phyloP scores from a whole-genome alignment of 1,284 basidiomycete species.

The Phlebopus sp. region DNA sequence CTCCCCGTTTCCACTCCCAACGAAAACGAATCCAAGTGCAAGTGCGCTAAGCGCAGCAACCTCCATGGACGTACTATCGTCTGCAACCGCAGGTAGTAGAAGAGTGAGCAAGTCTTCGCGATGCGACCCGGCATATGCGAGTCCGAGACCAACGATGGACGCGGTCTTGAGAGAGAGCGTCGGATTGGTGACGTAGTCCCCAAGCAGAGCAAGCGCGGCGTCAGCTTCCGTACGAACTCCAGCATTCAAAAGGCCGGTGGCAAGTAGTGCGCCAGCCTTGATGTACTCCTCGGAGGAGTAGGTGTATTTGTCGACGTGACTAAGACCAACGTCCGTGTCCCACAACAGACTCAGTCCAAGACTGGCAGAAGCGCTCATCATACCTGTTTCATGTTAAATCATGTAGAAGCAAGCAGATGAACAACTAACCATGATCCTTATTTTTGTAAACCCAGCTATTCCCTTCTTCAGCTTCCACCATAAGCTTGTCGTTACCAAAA shows the following conservation, averaged over 20 bases:
- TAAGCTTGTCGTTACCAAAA: slow-evolving; percentile 98
- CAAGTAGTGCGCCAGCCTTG: slow-evolving; percentile 95
- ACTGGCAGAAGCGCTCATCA: slow-evolving; percentile 95
- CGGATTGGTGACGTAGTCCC: slow-evolving; percentile 90
- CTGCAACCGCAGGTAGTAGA: slow-evolving; percentile 78
- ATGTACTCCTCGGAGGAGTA: slow-evolving; percentile 97
- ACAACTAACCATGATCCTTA: slow-evolving; percentile 84
- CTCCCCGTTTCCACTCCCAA: slow-evolving; percentile 94
- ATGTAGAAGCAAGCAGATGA: slow-evolving; percentile 1
- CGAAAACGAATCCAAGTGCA: slow-evolving; percentile 92
- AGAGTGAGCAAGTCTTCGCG: slow-evolving; percentile 82
- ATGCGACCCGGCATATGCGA: slow-evolving; percentile 93
- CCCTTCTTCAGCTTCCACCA: slow-evolving; percentile 95
- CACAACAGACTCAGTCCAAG: slow-evolving; percentile 92
- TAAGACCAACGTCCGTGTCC: slow-evolving; percentile 95
- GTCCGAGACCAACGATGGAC: slow-evolving; percentile 87
- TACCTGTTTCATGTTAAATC: slow-evolving; percentile 50
- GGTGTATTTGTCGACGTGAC: slow-evolving; percentile 97
- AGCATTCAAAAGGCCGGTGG: slow-evolving; percentile 91
- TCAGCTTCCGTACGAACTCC: slow-evolving; percentile 93
- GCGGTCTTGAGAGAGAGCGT: slow-evolving; percentile 82
- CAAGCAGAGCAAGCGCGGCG: slow-evolving; percentile 87
- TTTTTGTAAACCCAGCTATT: slow-evolving; percentile 99
- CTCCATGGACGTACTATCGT: slow-evolving; percentile 86
- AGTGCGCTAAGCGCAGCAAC: slow-evolving; percentile 85